Evolutionary conservation across 1,284 basidiomycete species (phyloP).

Genomic region (Ustilago loliicola): DNA sequence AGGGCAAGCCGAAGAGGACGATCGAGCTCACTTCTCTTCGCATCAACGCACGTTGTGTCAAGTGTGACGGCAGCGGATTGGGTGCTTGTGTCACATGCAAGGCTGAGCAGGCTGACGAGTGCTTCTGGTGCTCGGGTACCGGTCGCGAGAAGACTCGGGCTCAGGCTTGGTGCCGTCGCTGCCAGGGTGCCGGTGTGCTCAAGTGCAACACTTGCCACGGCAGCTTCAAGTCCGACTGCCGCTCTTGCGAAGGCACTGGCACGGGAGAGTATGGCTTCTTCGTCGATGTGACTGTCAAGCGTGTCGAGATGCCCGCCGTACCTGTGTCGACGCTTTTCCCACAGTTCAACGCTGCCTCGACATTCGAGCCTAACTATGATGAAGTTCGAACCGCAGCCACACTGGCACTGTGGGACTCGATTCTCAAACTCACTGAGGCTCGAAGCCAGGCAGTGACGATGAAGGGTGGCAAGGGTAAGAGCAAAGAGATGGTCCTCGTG

Average conservation of each 20-base stretch:
- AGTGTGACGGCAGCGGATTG: constrained; percentile 40
- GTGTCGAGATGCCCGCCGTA: constrained; percentile 57
- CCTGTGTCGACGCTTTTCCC: constrained; percentile 48
- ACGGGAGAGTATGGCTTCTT: constrained; percentile 53
- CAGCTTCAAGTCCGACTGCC: constrained; percentile 41
- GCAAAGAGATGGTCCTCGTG: constrained; percentile 51
- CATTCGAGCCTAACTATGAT: constrained; percentile 33
- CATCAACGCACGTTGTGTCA: constrained; percentile 47
- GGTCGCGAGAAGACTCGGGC: constrained; percentile 53
- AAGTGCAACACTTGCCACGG: constrained; percentile 57
- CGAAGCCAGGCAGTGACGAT: neutral
- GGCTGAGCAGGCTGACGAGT: constrained; percentile 55
- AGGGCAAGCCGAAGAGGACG: constrained; percentile 54
- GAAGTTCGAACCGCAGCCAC: constrained; percentile 48
- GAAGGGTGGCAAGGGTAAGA: constrained; percentile 33
- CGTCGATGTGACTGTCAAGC: constrained; percentile 55
- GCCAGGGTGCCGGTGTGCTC: constrained; percentile 55
- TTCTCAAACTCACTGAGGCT: constrained; percentile 44
- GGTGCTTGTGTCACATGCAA: constrained; percentile 52
- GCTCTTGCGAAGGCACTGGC: constrained; percentile 53
- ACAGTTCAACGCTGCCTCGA: constrained; percentile 15
- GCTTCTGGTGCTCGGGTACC: constrained; percentile 62
- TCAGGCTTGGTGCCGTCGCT: constrained; percentile 50
- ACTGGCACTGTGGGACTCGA: constrained; percentile 47
- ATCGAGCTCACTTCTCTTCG: constrained; percentile 54